phyloP scores from a whole-genome alignment of 495 filamentous ascomycete species.

The Jackrogersella multiformis region DNA sequence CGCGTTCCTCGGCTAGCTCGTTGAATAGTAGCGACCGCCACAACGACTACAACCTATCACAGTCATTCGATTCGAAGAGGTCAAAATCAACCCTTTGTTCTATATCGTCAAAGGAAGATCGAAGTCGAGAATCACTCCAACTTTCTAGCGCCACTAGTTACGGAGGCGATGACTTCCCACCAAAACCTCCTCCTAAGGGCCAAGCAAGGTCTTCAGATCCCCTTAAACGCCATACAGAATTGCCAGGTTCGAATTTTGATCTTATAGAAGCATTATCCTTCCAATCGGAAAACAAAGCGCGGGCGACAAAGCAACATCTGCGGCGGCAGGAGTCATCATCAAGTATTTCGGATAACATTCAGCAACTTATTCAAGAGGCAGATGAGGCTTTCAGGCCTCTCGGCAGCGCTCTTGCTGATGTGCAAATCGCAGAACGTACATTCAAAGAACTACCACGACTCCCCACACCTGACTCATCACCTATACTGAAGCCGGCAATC shows the following conservation, averaged over 20 bases:
- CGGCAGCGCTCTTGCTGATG: conserved; percentile 47
- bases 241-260: conserved; percentile 35
- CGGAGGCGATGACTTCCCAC: conserved; percentile 35
- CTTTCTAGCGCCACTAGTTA: conserved; percentile 36
- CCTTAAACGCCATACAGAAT: conserved; percentile 17
- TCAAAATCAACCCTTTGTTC: conserved; percentile 45
- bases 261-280: conserved; percentile 39
- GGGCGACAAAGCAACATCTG: conserved; percentile 30
- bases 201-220: conserved; percentile 26
- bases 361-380: conserved; percentile 56
- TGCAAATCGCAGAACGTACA: conserved; percentile 32
- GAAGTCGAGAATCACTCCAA: conserved; percentile 39
- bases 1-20: conserved; percentile 59
- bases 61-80: conserved; percentile 36
- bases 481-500: conserved; percentile 27
- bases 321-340: conserved; percentile 29
- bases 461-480: conserved; percentile 34
- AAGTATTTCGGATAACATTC: conserved; percentile 46
- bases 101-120: conserved; percentile 40
- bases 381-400: conserved; percentile 56
- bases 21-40: conserved; percentile 56
- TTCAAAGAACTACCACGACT: conserved; percentile 25
- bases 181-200: conserved; percentile 23
- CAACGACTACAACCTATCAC: conserved; percentile 31
- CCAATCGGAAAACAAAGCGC: conserved; percentile 38